Conservation (phyloP, 1,139 yeast species). For the Yamadazyma diddensiae region DNA sequence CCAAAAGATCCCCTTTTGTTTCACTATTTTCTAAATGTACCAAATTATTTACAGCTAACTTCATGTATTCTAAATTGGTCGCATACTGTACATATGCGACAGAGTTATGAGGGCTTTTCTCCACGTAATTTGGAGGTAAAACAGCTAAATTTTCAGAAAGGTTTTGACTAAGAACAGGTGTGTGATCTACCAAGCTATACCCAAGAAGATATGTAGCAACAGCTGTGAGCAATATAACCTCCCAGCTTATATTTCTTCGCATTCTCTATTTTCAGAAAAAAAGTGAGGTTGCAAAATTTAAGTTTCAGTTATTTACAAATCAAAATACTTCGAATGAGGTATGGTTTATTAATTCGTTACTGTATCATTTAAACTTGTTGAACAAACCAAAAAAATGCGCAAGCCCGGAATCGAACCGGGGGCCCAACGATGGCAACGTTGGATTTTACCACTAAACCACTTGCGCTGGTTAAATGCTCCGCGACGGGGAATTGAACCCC, state of each 20-base stretch:
- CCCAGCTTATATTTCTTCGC: conserved; percentile 2
- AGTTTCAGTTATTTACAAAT: too few relatives aligned
- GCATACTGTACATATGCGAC: conserved; percentile 35
- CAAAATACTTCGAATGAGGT: background rate
- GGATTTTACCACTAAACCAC: conserved; percentile 2
- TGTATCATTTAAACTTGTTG: background rate
- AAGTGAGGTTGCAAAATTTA: background rate
- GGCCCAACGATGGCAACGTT: conserved; percentile 3
- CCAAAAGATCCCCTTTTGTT: conserved; percentile 23
- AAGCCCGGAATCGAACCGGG: conserved; percentile 2
- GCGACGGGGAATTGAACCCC: conserved; percentile 51
- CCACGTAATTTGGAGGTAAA: conserved; percentile 5
- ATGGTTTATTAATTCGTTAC: background rate
- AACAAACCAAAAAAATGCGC: conserved; percentile 1
- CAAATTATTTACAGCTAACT: conserved; percentile 32
- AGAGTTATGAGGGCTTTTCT: background rate
- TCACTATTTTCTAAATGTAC: conserved; percentile 22
- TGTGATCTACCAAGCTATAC: background rate
- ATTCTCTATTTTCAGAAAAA: background rate
- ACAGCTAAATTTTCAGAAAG: conserved; percentile 1
- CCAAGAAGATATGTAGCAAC: conserved; percentile 3
- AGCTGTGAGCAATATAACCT: conserved; percentile 1
- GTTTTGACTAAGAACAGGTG: background rate
- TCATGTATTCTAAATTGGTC: conserved; percentile 30
- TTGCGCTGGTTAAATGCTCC: conserved; percentile 21